Evolutionary conservation across 2,329 filamentous ascomycete genomes (phyloP), one percentile per base, ranked within the genome.

Genomic region (Cytospora piceae): DNA sequence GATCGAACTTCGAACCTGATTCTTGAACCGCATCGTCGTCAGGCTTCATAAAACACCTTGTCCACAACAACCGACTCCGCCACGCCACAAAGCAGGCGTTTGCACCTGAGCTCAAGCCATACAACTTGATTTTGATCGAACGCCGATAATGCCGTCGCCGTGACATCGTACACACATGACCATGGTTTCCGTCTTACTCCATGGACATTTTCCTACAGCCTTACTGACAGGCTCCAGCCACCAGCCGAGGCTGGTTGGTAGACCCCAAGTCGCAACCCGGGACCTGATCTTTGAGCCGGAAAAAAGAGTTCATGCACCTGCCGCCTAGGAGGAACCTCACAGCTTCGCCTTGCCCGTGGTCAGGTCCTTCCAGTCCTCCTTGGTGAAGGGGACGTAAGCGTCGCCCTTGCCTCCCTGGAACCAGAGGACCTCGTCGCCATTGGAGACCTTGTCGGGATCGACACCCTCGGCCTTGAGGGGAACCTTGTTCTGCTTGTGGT

Each of bases 401-500:
- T 81, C 78, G 3, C 80, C 73, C 75, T 83, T 83, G 0, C 82
- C 84, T 11, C 87, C 76, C 77, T 87, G 88, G 70, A 87, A 87
- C 76, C 91, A 80, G 29, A 81, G 75, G 3, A 85, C 64, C 32
- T 75, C 72, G 62, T 84, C 83, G 1, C 76, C 73, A 0, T 69
- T 70, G 27, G 76, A 73, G 5, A 82, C 77, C 72, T 81, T 81
- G 29, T 76, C 75, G 2, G 85, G 83, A 73, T 91, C 84, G 17
- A 91, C 83, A 0, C 89, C 90, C 69, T 91, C 88, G 55, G 85
- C 84, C 71, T 89, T 82, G 55, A 93, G 77, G 0, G 87, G 87
- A 1, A 88, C 84, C 74, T 94, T 94, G 73, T 92, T 91, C 77
- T 93, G 90, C 78, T 94, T 94, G 74, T 92, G 90, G 71, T 93